A percentile compares a stretch with the other conserved stretches of the same genome.
These are phyloP conservation scores for Escallonia herrerae DNA, from an alignment of 129 eudicot species.

Conservation along the genomic window DNA sequence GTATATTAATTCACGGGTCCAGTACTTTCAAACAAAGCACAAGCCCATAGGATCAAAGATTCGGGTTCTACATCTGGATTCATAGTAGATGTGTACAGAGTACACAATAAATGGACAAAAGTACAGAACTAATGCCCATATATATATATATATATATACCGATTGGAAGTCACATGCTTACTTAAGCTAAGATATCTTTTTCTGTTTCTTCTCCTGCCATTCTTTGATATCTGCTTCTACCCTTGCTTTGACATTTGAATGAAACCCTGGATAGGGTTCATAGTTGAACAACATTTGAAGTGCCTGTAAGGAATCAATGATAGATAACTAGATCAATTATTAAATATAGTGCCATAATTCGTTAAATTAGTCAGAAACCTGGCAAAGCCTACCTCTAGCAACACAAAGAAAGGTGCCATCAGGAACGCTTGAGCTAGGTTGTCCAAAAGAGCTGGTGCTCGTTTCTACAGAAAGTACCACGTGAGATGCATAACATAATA, in stretches of 20 bases:
- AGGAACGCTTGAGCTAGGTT: constrained; percentile 78
- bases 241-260: constrained; percentile 53
- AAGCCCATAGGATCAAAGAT: too few relatives aligned
- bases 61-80: too few relatives aligned
- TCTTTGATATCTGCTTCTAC: constrained; percentile 67
- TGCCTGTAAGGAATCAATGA: constrained; percentile 35
- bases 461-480: constrained; percentile 45
- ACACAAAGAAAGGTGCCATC: constrained; percentile 90
- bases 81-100: not conserved
- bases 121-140: too few relatives aligned
- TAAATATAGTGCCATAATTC: not conserved
- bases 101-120: not conserved
- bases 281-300: constrained; percentile 56
- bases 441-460: constrained; percentile 91
- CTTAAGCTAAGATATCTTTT: constrained; percentile 39
- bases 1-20: too few relatives aligned
- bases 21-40: too few relatives aligned
- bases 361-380: not conserved
- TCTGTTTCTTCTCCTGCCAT: constrained; percentile 74
- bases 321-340: not conserved
- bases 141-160: too few relatives aligned
- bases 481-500: not conserved
- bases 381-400: constrained; percentile 63
- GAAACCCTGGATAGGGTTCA: constrained; percentile 94
- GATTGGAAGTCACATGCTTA: too few relatives aligned